Percentiles rank a stretch among this genome's conserved stretches.
These are phyloP conservation scores for Gracilariopsis chorda DNA, from an alignment of 23 red algal genomes.

Conservation along the genomic window DNA sequence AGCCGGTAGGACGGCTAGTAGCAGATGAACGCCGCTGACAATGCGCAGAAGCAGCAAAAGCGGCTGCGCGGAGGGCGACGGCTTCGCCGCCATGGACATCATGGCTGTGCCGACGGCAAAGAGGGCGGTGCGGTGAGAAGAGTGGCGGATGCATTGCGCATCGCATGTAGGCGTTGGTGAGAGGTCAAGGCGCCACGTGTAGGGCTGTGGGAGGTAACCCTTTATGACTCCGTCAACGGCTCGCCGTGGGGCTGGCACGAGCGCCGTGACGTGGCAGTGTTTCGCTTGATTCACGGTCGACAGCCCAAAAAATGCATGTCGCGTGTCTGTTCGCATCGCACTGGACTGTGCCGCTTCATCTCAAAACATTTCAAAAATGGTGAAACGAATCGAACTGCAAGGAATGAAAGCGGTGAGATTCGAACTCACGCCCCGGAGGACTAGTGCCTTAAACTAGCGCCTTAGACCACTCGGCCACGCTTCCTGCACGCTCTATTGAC, in stretches of 20 bases:
- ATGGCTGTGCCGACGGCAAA: background rate
- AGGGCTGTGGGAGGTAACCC: background rate
- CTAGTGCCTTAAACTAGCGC: conserved; percentile 89
- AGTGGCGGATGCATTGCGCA: background rate
- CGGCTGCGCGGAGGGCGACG: background rate
- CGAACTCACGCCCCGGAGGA: conserved; percentile 84
- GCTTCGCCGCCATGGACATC: background rate
- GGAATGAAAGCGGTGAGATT: conserved; percentile 85
- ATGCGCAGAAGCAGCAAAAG: conserved; percentile 3
- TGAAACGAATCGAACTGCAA: too few relatives aligned
- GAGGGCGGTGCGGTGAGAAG: background rate
- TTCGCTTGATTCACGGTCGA: background rate
- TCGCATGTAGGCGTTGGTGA: background rate
- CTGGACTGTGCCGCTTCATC: too few relatives aligned
- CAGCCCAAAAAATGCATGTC: background rate
- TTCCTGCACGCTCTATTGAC: too few relatives aligned
- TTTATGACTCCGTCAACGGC: background rate
- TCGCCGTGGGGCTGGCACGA: background rate
- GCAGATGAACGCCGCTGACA: background rate
- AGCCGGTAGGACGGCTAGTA: background rate
- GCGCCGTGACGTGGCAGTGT: background rate
- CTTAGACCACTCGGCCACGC: conserved; percentile 87
- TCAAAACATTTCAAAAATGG: too few relatives aligned
- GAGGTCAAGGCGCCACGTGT: background rate
- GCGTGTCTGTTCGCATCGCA: too few relatives aligned